Percentiles rank a stretch among this genome's conserved stretches.
These are phyloP conservation scores for Globisporangium echinulatum DNA, from an alignment of 352 stramenopile species.

Conservation along the genomic window DNA sequence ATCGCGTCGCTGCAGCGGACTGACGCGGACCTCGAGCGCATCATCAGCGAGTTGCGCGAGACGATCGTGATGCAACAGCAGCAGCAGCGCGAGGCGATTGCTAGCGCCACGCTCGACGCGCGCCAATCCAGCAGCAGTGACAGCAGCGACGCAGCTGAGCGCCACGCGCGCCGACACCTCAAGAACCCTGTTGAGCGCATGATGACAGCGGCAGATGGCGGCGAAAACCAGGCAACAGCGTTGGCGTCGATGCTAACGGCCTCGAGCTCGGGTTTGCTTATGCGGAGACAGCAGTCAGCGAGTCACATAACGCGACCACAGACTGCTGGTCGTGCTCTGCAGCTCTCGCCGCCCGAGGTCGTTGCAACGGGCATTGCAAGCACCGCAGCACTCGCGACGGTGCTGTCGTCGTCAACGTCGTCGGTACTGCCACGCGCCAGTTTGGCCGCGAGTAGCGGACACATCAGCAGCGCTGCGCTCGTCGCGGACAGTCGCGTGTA, in stretches of 20 bases:
- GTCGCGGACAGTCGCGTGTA: background rate
- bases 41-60: slow-evolving; percentile 54
- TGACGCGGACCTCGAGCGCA: slow-evolving; percentile 60
- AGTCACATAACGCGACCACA: background rate
- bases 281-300: slow-evolving; percentile 4
- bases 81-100: slow-evolving; percentile 2
- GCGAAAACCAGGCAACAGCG: slow-evolving; percentile 9
- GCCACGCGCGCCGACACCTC: slow-evolving; percentile 34
- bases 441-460: background rate
- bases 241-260: background rate
- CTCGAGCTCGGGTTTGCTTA: slow-evolving; percentile 3
- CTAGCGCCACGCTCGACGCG: slow-evolving; percentile 1
- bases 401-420: no score
- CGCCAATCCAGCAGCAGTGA: slow-evolving; percentile 3
- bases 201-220: background rate
- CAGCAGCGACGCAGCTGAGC: slow-evolving; percentile 1
- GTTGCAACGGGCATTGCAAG: slow-evolving; percentile 2
- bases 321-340: background rate
- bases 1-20: slow-evolving; percentile 18
- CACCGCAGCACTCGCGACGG: background rate
- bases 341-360: background rate
- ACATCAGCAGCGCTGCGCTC: background rate
- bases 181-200: slow-evolving; percentile 64
- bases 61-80: slow-evolving; percentile 43
- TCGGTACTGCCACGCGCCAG: background rate